Evolutionary conservation across 75 land plant genomes (phyloP), one percentile per base, ranked within the genome.

Genomic region (Adiantum capillusveneris): DNA sequence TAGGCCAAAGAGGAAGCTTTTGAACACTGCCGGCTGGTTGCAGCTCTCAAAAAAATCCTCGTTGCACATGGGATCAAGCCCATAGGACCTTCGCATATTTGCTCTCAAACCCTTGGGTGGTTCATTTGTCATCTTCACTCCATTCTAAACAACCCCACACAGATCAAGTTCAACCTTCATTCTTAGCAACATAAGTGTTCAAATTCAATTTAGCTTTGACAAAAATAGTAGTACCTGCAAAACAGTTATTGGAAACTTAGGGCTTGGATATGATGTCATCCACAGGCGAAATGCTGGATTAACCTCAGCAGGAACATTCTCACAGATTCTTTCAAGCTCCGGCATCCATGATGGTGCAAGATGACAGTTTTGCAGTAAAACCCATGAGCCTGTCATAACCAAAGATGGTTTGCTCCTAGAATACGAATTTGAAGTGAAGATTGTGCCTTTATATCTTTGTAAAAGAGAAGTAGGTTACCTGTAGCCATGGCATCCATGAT

Each of bases 211-310:
- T n/a, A n/a, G n/a, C n/a, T n/a, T n/a, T n/a, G n/a, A n/a, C n/a
- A n/a, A n/a, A n/a, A n/a, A n/a, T n/a, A n/a, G 5, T 5, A 25
- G n/a, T n/a, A 73, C 76, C 71, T 73, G 76, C 28, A 73, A 62
- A 30, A 73, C 71, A 14, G 76, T 62, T 5, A 73, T 73, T 22
- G 76, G 76, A 37, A 73, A 73, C 26, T 66, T 73, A 20, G 76
- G 76, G 44, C 76, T 73, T n/a, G 76, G 76, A 34, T 73, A 73
- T 51, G 76, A 73, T 21, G 76, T 73, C 71, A 73, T 73, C 76
- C 76, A 73, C 30, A 73, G 46, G 5, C 76, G 71, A 43, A 68
- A 73, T 24, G 60, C 59, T 53, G 70, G 76, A 59, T 73, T 49
- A 26, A 67, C 70, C 50, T 64, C 64, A 36, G 53, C 71, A 29